These are phyloP conservation scores for Diaporthe sp. DNA, from an alignment of 2,329 filamentous ascomycete species.

Conservation along the genomic window DNA sequence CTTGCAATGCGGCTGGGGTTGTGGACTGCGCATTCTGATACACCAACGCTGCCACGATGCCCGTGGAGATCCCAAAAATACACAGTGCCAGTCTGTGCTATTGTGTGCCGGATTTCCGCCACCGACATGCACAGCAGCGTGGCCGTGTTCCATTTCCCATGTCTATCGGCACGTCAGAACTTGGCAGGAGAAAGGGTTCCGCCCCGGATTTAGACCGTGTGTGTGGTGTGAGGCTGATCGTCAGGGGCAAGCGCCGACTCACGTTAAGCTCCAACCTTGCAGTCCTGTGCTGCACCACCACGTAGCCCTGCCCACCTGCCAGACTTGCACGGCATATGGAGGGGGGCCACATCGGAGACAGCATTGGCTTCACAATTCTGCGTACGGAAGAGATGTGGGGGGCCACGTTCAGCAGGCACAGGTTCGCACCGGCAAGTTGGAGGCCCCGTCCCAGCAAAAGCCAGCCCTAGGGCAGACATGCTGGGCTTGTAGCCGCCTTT, in stretches of 20 bases:
- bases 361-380: constrained; percentile 21
- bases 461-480: background rate
- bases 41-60: background rate
- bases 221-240: constrained; percentile 27
- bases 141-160: background rate
- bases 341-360: constrained; percentile 17
- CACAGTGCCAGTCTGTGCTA: constrained; percentile 22
- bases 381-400: background rate
- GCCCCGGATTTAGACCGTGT: constrained; percentile 18
- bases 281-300: constrained; percentile 25
- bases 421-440: constrained; percentile 11
- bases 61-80: constrained; percentile 15
- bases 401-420: background rate
- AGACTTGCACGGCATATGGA: constrained; percentile 12
- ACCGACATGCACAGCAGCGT: constrained; percentile 7
- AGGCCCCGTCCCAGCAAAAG: constrained; percentile 8
- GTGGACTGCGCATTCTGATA: constrained; percentile 13
- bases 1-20: constrained; percentile 19
- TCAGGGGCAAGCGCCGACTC: constrained; percentile 24
- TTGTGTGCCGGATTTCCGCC: constrained; percentile 15
- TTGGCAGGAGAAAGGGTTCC: constrained; percentile 19
- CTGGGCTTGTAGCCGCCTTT: background rate
- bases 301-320: background rate
- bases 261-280: constrained; percentile 25
- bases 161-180: constrained; percentile 1